Conservation (phyloP, 78 protist genomes). For the Monocercomonoides exilis region DNA sequence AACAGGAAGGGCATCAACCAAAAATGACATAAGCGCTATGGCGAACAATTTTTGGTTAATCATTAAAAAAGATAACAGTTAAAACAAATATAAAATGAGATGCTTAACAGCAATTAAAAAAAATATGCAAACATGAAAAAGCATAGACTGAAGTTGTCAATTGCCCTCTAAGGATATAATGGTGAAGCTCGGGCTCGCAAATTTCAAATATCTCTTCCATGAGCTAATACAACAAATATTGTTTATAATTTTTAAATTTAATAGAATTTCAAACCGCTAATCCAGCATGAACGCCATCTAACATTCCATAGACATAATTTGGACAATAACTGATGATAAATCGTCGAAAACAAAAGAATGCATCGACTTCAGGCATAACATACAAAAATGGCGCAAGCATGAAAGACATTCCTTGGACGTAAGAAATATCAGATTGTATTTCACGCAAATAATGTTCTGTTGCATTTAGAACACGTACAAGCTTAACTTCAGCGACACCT, state of each 20-base stretch:
- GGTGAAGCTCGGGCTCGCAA: slow-evolving; percentile 21
- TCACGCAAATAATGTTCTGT: slow-evolving; percentile 4
- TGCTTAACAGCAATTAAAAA: neutral
- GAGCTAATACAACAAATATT: too few species aligned
- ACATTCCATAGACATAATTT: slow-evolving; percentile 33
- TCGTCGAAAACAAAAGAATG: slow-evolving; percentile 40
- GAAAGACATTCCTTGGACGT: slow-evolving; percentile 72
- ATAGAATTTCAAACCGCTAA: slow-evolving; percentile 7
- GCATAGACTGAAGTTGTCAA: slow-evolving; percentile 13
- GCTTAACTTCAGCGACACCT: slow-evolving; percentile 14
- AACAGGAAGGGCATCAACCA: slow-evolving; percentile 49
- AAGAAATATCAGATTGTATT: neutral
- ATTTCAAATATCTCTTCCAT: neutral
- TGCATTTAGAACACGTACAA: slow-evolving; percentile 38
- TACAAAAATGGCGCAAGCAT: slow-evolving; percentile 61
- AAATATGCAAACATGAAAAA: slow-evolving; percentile 18
- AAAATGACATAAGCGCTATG: slow-evolving; percentile 6
- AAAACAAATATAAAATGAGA: too few species aligned
- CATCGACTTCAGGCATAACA: slow-evolving; percentile 66
- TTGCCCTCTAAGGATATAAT: too few species aligned
- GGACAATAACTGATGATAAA: slow-evolving; percentile 30
- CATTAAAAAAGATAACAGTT: too few species aligned
- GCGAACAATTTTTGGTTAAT: neutral
- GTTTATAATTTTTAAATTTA: too few species aligned
- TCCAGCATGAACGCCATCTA: slow-evolving; percentile 54